Base-by-base conservation (phyloP, 345 rosid genomes). In the Lepidium didymum region DNA sequence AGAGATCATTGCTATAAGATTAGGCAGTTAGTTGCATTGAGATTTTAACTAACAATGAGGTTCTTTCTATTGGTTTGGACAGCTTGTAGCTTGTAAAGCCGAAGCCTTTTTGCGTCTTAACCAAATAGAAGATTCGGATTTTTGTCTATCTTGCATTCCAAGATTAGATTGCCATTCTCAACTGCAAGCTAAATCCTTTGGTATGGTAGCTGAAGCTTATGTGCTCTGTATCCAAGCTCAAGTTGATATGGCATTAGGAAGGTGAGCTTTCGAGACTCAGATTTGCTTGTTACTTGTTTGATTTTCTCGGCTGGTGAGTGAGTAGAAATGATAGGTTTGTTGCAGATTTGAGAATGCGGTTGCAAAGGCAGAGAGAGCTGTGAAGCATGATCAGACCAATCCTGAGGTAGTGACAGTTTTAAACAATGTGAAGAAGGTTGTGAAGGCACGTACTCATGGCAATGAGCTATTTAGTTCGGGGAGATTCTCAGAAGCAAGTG, bases 261-360 rank as follows among this genome's bases (percentile, higher is more conserved):
- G 96, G 99, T 91, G 86, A 82, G 89, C 61, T 79, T 76, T 38
- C 46, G 47, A 56, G 71, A 57, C 58, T 29, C 55, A 12, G 51
- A 77, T 42, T 15, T 25, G 23, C 33, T 16, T 7, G 14, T 61
- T 71, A 19, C 51, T 74, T 57, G 64, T 63, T 56, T 65, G 62
- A 29, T 67, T 70, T 49, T 42, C 18, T 42, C 44, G 4, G 7
- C 56, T 51, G 15, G 77, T 43, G 75, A 76, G 78, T 76, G 73
- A 81, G 80, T 82, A 74, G 65, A 71, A 62, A 60, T 77, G 63
- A 70, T 83, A 76, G 81, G 65, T 84, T 77, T 84, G 56, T 79
- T 87, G 87, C 96, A 94, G 99, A 88, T 94, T 87, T 76, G 96
- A 94, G 75, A 83, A 81, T 82, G 96, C 92, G 29, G 85, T 86